Evolutionary conservation across 768 basidiomycete genomes (phyloP), one percentile per base, ranked within the genome.

Genomic region (Sistotremastrum suecicum): DNA sequence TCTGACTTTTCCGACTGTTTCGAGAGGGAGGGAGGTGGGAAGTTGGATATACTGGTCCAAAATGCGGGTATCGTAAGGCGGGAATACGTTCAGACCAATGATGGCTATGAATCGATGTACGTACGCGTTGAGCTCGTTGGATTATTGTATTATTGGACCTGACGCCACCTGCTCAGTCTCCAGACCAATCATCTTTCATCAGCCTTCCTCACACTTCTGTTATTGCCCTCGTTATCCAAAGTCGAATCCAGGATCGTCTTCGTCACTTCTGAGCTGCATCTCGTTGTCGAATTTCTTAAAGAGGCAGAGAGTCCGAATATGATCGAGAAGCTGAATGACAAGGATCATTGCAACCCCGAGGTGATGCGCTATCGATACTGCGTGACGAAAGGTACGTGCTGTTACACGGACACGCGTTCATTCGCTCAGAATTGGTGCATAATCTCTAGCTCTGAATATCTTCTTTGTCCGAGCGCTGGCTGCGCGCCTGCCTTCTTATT

Each of bases 161-260:
- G 20, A 12, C 5, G 11, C 9, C 9, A 11, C 39, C 34, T 29
- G 7, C 12, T 36, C 31, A 77, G 74, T 7, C 46, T 74, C 0
- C 73, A 76, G 49, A 65, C 71, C 37, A 75, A 75, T 52, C 51
- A 63, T 51, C 54, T 77, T 5, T 58, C 68, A 0, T 62, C 60
- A 4, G 57, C 64, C 5, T 57, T 74, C 0, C 58, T 73, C 3
- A 55, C 62, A 0, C 49, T 75, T 4, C 60, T 63, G 5, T 58
- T 75, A 0, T 58, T 74, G 0, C 74, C 75, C 0, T 53, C 49
- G 5, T 60, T 76, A 58, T 40, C 65, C 1, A 53, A 61, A 30
- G 60, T 62, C 1, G 54, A 47, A 1, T 64, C 69, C 0, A 59
- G 67, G 7, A 32, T 72, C 1, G 68, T 69, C 11, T 55, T 73